Evolutionary conservation across 2,329 filamentous ascomycete species (phyloP).

Genomic region (Beauveria australis): DNA sequence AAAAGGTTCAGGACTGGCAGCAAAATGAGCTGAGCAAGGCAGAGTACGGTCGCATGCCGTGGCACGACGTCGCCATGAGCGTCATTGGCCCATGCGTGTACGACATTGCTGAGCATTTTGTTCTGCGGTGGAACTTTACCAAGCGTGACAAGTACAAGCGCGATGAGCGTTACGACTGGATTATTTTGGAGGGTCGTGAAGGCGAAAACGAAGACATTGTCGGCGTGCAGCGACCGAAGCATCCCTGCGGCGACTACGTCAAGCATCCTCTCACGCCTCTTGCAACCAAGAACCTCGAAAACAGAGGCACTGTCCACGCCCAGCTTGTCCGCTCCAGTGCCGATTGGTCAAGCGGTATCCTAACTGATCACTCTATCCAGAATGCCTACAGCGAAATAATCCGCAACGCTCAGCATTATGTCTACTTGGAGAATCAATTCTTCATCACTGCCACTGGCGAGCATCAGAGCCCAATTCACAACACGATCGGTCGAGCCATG

Average conservation of each 20-base stretch:
- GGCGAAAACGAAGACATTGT: conserved; percentile 77
- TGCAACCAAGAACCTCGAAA: conserved; percentile 52
- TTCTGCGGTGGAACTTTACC: conserved; percentile 91
- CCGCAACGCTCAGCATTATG: conserved; percentile 76
- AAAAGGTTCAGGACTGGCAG: conserved; percentile 86
- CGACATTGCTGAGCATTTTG: conserved; percentile 93
- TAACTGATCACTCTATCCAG: conserved; percentile 77
- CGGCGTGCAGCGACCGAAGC: conserved; percentile 79
- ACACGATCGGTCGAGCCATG: conserved; percentile 79
- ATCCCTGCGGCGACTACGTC: conserved; percentile 81
- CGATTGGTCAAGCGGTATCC: conserved; percentile 90
- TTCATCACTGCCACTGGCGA: conserved; percentile 93
- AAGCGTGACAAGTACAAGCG: conserved; percentile 98
- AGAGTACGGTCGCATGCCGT: conserved; percentile 92
- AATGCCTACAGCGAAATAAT: conserved; percentile 84
- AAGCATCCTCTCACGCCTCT: conserved; percentile 69
- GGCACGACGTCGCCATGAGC: conserved; percentile 94
- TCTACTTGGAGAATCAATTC: conserved; percentile 99
- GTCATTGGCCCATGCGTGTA: conserved; percentile 83
- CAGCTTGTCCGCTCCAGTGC: conserved; percentile 84
- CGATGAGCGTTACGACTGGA: conserved; percentile 74
- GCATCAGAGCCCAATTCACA: conserved; percentile 78
- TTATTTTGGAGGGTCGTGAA: conserved; percentile 67
- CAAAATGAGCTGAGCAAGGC: conserved; percentile 86
- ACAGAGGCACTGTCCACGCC: conserved; percentile 67